phyloP scores from a whole-genome alignment of 495 filamentous ascomycete genomes.

The Podospora pseudocomata region DNA sequence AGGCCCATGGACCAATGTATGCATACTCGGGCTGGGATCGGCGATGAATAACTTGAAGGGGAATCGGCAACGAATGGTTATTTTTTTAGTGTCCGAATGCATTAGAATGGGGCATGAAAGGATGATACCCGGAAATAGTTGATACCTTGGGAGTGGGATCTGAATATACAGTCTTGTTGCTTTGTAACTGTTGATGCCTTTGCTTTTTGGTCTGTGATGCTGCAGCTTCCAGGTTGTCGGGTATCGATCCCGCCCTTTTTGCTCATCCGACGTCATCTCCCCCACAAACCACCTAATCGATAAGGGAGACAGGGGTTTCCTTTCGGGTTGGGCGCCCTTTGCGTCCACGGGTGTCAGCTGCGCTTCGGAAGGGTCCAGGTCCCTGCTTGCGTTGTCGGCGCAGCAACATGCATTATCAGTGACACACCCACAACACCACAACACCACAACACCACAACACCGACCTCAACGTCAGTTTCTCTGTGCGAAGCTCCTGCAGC shows the following conservation, averaged over 20 bases:
- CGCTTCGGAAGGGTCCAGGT: background rate
- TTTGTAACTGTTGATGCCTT: background rate
- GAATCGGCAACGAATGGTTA: no score
- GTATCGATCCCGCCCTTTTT: background rate
- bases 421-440: background rate
- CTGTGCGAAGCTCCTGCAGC: background rate
- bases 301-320: background rate
- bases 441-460: background rate
- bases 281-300: no score
- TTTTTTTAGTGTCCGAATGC: background rate
- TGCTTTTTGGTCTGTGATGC: background rate
- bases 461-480: background rate
- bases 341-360: background rate
- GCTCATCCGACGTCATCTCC: background rate
- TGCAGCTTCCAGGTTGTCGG: background rate
- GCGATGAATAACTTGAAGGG: background rate
- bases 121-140: background rate
- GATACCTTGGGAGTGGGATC: background rate
- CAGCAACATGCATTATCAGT: background rate
- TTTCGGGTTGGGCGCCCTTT: no score
- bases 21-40: conserved; percentile 6
- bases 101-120: background rate
- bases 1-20: conserved; percentile 6
- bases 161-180: background rate
- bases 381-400: background rate